Base-by-base conservation (phyloP, 2,329 filamentous ascomycete species). In the Hymenoscyphus occultus region DNA sequence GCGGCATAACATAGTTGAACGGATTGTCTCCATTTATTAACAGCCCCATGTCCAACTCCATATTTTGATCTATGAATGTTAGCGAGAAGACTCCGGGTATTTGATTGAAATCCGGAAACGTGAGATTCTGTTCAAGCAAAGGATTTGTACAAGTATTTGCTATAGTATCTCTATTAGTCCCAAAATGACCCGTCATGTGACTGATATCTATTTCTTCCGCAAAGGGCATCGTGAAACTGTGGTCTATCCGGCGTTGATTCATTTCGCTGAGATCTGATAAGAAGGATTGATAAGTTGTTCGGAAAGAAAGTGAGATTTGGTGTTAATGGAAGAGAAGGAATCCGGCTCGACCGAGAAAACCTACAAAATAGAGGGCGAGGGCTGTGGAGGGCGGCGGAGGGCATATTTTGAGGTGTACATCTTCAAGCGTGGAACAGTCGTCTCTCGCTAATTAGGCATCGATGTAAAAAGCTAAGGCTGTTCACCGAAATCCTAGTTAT, bases 321-420 rank as follows among this genome's bases (percentile, higher is more conserved):
- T 51, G n/a, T 7, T 19, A n/a, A 51, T 51, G 45, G 45, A 51
- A 19, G 19, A 51, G n/a, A 22, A 19, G n/a, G 19, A 22, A 1
- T 51, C 35, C 28, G 35, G 2, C 16, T 51, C 39, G 10, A 19
- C 39, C 28, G 14, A 39, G 22, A 58, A 58, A 32, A 39, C 12
- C 31, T 10, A 35, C 3, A 39, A 13, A 19, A 12, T 14, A n/a
- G 56, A 58, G 39, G 56, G 56, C 56, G 56, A 39, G 31, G 31
- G 28, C 31, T 19, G n/a, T 51, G 45, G 45, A 51, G 45, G 45
- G 56, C 39, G 19, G 56, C 31, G 28, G 56, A 58, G 56, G 56
- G 56, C 56, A 14, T 14, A 39, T 19, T 56, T 58, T 16, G 22
- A 39, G 45, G 28, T 16, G n/a, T 61, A 32, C 28, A 39, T 51